Conservation (phyloP, 2,329 filamentous ascomycete species). For the Beauveria varroae region DNA sequence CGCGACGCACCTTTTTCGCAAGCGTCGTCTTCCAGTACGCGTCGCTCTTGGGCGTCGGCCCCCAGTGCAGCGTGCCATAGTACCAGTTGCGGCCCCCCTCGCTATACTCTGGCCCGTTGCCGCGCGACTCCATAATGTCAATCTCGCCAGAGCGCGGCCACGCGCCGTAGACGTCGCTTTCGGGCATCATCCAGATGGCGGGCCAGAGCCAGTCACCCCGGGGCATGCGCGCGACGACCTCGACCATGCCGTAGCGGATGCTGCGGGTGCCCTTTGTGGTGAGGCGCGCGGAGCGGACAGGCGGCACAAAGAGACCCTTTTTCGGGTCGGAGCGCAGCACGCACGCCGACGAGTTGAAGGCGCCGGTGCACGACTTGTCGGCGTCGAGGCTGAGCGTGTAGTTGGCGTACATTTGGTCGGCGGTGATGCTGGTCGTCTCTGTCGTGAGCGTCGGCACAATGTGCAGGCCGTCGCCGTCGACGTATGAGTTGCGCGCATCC, state of each 20-base stretch:
- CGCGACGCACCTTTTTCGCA: conserved; percentile 25
- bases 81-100: conserved; percentile 36
- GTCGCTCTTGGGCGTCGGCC: conserved; percentile 23
- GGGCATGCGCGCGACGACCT: conserved; percentile 46
- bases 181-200: conserved; percentile 45
- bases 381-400: conserved; percentile 38
- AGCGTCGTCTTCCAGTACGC: conserved; percentile 28
- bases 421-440: conserved; percentile 30
- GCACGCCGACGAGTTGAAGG: conserved; percentile 24
- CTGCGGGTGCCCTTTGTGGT: conserved; percentile 36
- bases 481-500: conserved; percentile 39
- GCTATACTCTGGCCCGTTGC: conserved; percentile 33
- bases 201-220: conserved; percentile 49
- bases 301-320: conserved; percentile 38
- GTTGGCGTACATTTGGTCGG: conserved; percentile 29
- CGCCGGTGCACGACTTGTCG: conserved; percentile 34
- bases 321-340: conserved; percentile 34
- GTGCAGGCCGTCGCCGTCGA: conserved; percentile 41
- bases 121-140: conserved; percentile 43
- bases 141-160: conserved; percentile 48
- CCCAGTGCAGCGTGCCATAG: conserved; percentile 42
- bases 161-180: conserved; percentile 36
- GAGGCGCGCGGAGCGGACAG: conserved; percentile 41
- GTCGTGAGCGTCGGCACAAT: conserved; percentile 47
- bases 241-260: conserved; percentile 42